Conservation (phyloP, 2,329 filamentous ascomycete genomes). For the Penicillium janthinellum region DNA sequence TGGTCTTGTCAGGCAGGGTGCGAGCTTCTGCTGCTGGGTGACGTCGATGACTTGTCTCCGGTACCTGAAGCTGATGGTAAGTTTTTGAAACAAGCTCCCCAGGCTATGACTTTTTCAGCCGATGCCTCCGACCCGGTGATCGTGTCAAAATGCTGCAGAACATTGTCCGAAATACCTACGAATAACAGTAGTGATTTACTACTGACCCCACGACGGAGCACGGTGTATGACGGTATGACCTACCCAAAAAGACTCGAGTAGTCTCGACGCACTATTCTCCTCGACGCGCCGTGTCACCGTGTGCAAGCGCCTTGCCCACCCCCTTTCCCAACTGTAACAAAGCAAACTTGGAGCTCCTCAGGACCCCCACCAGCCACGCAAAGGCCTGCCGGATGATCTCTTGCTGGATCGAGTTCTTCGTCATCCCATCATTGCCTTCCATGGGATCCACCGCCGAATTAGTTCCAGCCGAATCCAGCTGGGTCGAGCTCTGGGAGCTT, state of each 20-base stretch:
- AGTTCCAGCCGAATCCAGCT: constrained; percentile 2
- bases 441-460: constrained; percentile 7
- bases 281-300: constrained; percentile 7
- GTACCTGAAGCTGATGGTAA: background rate
- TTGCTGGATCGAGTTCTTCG: constrained; percentile 19
- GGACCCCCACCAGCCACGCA: constrained; percentile 6
- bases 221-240: background rate
- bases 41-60: background rate
- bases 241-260: background rate
- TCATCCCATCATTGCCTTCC: constrained; percentile 6
- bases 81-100: background rate
- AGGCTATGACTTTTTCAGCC: background rate
- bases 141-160: background rate
- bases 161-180: no score
- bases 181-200: background rate
- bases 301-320: constrained; percentile 18
- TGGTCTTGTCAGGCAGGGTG: background rate
- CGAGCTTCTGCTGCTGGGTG: background rate
- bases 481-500: constrained; percentile 13
- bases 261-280: background rate
- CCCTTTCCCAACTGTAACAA: constrained; percentile 11
- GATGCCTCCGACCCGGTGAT: background rate
- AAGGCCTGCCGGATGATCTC: constrained; percentile 17
- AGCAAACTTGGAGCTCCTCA: background rate
- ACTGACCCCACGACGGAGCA: background rate